Evolutionary conservation across 176 grass and related monocot genomes (phyloP), one percentile per base, ranked within the genome.

Genomic region (Pharus latifolius): DNA sequence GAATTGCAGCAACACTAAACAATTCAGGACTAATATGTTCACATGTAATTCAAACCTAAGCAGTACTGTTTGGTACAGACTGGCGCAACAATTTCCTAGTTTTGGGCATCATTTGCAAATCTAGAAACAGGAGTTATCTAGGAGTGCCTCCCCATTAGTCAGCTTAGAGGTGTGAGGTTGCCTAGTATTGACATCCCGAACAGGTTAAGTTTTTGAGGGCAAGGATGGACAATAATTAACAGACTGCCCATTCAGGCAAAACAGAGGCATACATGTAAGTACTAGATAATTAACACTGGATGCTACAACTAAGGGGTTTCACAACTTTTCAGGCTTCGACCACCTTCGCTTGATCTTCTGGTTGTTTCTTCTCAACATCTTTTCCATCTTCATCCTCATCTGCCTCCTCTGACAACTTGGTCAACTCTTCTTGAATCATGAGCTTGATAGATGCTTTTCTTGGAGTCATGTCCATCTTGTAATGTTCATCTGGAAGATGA

Each of bases 371-470:
- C 37, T 60, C 66, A 0, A 30, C n/a, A 10, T 84, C 81, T 58
- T 70, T 28, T 9, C 32, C 73, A 9, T 87, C 77, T 20, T 71
- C 72, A 16, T 88, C 77, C 2, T 85, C 77, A 6, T 91, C 80
- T 15, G 64, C 83, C 33, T 72, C 72, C 35, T 91, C 85, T 1
- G 90, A 81, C 37, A 88, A 52, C 55, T 77, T 88, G 34, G 85
- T 92, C 28, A 92, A 26, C 70, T 92, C 90, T 33, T 88, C 82
- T 73, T 92, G 82, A 72, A 92, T 88, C 78, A 92, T 72, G 13
- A 85, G 30, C 66, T 92, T 92, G 56, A 92, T 82, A 32, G 78
- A 53, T 40, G 80, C 75, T 63, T 92, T 92, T 68, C 80, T 85
- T 25, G 90, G 60, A 0, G 75, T 51, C 82, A 92, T 56, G 60